Evolutionary conservation across 2,329 filamentous ascomycete species (phyloP).

Genomic region (Ophiostoma piceae): DNA sequence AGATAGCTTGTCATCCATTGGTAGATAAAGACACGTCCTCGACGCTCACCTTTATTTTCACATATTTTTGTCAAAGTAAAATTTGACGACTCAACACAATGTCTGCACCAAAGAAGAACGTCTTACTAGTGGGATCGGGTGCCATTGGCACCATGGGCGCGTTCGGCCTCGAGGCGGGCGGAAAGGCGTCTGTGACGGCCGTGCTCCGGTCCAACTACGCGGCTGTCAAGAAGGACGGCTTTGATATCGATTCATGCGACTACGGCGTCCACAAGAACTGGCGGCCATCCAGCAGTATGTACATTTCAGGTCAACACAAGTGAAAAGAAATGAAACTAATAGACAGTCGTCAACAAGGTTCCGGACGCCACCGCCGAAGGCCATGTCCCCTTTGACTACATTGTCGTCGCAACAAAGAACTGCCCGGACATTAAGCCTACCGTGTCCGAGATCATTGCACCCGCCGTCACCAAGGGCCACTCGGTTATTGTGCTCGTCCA

Average conservation of each 20-base stretch:
- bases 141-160: conserved; percentile 25
- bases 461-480: conserved; percentile 22
- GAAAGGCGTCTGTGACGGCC: conserved; percentile 23
- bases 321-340: not conserved
- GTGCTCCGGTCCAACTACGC: conserved; percentile 26
- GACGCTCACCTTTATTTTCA: not conserved
- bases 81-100: not conserved
- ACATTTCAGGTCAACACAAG: not conserved
- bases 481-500: conserved; percentile 25
- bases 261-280: conserved; percentile 21
- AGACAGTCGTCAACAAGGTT: conserved; percentile 16
- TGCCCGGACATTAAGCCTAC: conserved; percentile 23
- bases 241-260: conserved; percentile 22
- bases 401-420: conserved; percentile 26
- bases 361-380: conserved; percentile 16
- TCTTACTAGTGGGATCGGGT: conserved; percentile 24
- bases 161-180: conserved; percentile 23
- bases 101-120: conserved; percentile 17
- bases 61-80: not conserved
- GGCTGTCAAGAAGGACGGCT: conserved; percentile 22
- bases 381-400: conserved; percentile 21
- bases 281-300: conserved; percentile 17
- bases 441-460: conserved; percentile 23
- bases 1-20: not conserved
- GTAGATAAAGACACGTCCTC: not conserved